Percentiles rank a stretch among this genome's conserved stretches.
Conservation (phyloP, 345 rosid genomes). For the Brassica rapa region DNA sequence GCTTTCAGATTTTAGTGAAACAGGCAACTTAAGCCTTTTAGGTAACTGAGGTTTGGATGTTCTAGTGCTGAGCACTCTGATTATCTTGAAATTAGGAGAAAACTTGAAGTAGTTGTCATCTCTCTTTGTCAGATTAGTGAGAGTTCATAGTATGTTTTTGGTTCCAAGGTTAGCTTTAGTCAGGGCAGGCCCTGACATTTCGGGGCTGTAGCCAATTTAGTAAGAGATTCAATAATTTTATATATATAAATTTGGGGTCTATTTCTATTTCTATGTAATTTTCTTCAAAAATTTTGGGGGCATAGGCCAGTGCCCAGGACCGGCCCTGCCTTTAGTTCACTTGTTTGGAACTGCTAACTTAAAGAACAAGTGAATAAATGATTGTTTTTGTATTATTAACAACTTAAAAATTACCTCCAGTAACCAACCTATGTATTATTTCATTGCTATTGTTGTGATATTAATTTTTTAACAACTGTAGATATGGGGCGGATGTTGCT, state of each 20-base stretch:
- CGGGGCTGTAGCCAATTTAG: too few relatives aligned
- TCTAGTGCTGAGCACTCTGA: neutral
- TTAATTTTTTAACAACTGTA: constrained; percentile 46
- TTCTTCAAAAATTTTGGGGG: too few relatives aligned
- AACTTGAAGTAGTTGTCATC: constrained; percentile 4
- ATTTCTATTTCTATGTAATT: too few relatives aligned
- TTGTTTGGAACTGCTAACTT: too few relatives aligned
- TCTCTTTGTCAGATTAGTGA: neutral
- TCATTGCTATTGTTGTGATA: constrained; percentile 31
- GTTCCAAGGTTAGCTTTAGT: neutral
- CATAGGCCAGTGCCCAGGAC: too few relatives aligned
- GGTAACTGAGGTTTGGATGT: neutral
- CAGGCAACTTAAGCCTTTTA: neutral
- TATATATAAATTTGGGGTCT: too few relatives aligned
- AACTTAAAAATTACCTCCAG: neutral
- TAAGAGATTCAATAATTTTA: too few relatives aligned
- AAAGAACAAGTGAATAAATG: too few relatives aligned
- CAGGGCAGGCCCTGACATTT: too few relatives aligned
- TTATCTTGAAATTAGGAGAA: constrained; percentile 1
- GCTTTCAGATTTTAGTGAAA: neutral
- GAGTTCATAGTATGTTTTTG: neutral
- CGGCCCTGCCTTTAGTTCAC: neutral
- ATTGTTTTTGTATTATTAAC: too few relatives aligned
- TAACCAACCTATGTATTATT: constrained; percentile 16
- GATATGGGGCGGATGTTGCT: constrained; percentile 94